Base-by-base conservation (phyloP, 2,329 filamentous ascomycete species). In the Cladophialophora exuberans region DNA sequence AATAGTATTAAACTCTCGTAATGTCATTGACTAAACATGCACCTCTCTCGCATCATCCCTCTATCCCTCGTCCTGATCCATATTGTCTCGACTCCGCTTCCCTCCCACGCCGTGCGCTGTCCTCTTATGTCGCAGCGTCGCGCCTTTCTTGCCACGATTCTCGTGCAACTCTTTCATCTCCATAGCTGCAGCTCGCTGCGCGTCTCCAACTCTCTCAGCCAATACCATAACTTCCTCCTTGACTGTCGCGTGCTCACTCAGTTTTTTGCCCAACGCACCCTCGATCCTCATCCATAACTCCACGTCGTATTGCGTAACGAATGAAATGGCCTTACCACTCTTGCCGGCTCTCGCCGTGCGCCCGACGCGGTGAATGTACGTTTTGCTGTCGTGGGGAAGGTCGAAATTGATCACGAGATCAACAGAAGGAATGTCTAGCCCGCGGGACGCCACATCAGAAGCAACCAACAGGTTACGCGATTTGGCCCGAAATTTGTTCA, bases 201-300 rank as follows among this genome's bases (percentile, higher is more conserved):
- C 91, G 70, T 96, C 90, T 54, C 89, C 85, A 0, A 96, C 88
- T 1, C 89, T 79, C 52, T 83, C 77, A 63, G 85, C 85, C 73
- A 95, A 87, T 0, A 92, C 80, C 83, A 94, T 88, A 2, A 92
- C 89, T 68, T 95, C 90, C 25, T 93, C 89, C 73, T 90, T 89
- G 49, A 86, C 83, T 0, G 83, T 79, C 6, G 82, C 76, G 67
- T 88, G 88, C 69, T 88, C 84, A 0, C 79, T 73, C 52, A 94
- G 76, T 74, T 92, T 85, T 75, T 87, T 88, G 5, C 89, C 89
- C 10, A 97, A 76, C 0, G 90, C 89, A 4, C 84, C 83, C 72
- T 97, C 92, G 46, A 96, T 96, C 17, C 90, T 79, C 66, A 87
- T 75, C 73, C 84, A 95, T 30, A 94, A 81, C 69, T 92, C 89